These are phyloP conservation scores for Brassica hybrid DNA, from an alignment of 441 rosid genomes.

Conservation along the genomic window DNA sequence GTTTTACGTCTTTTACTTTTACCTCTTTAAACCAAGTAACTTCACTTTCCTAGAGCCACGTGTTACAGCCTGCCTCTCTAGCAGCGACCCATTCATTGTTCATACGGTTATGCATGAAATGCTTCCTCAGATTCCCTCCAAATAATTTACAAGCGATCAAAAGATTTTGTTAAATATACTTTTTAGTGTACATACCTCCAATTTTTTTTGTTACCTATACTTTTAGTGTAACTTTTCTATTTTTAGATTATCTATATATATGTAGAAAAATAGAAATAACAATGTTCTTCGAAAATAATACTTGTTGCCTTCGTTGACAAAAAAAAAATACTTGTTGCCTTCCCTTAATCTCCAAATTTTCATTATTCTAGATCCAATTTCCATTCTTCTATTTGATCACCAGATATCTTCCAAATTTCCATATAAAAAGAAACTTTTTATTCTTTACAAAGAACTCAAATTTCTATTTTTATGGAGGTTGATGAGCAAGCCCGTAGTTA, in stretches of 20 bases:
- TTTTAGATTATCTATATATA: not conserved
- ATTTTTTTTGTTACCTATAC: too few species aligned
- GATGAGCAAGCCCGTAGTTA: not conserved
- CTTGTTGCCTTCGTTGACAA: not conserved
- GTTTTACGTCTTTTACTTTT: not conserved
- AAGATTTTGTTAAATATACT: conserved; percentile 45
- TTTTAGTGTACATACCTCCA: too few species aligned
- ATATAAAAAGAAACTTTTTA: not conserved
- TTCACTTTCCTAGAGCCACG: conserved; percentile 96
- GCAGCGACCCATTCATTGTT: conserved; percentile 88
- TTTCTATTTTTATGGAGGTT: not conserved
- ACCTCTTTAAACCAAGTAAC: conserved; percentile 84
- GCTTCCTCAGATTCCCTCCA: conserved; percentile 80
- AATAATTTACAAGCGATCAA: conserved; percentile 74
- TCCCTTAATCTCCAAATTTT: not conserved
- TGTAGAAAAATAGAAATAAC: not conserved
- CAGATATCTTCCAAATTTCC: not conserved
- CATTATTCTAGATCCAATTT: not conserved
- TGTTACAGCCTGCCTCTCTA: conserved; percentile 94
- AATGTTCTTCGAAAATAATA: not conserved
- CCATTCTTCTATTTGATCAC: conserved; percentile 7
- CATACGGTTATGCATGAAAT: conserved; percentile 90
- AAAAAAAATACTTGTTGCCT: not conserved
- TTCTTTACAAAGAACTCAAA: conserved; percentile 1
- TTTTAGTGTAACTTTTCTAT: not conserved